phyloP scores from a whole-genome alignment of 495 filamentous ascomycete species.

The Neurospora intermedia region DNA sequence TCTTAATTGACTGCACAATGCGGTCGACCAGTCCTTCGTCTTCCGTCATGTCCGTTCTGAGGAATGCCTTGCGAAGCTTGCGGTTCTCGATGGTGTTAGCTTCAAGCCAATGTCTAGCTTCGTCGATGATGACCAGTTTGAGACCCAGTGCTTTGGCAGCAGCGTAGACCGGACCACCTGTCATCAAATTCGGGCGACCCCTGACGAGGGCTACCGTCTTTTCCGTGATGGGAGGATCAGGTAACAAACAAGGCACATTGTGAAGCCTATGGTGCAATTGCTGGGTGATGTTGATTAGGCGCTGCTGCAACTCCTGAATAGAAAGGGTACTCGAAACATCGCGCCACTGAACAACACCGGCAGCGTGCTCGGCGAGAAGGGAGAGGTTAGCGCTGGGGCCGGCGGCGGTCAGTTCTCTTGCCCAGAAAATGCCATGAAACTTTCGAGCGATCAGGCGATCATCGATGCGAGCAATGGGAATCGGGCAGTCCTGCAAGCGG shows the following conservation, averaged over 20 bases:
- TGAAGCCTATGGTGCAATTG: slow-evolving; percentile 14
- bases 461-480: slow-evolving; percentile 6
- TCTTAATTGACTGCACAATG: slow-evolving; percentile 21
- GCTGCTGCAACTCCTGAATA: slow-evolving; percentile 5
- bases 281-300: slow-evolving; percentile 4
- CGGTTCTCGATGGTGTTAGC: slow-evolving; percentile 18
- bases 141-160: slow-evolving; percentile 35
- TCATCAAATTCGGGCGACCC: slow-evolving; percentile 26
- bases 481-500: slow-evolving; percentile 17
- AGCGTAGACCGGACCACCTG: slow-evolving; percentile 23
- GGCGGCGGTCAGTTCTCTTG: background rate
- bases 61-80: slow-evolving; percentile 26
- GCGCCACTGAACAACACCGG: slow-evolving; percentile 17
- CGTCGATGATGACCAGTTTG: slow-evolving; percentile 36
- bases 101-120: slow-evolving; percentile 38
- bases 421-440: background rate
- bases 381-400: background rate
- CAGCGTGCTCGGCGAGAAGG: slow-evolving; percentile 9
- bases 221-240: slow-evolving; percentile 10
- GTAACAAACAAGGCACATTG: slow-evolving; percentile 18
- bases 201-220: slow-evolving; percentile 28
- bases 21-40: slow-evolving; percentile 21
- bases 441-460: slow-evolving; percentile 5
- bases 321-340: slow-evolving; percentile 5
- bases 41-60: slow-evolving; percentile 23